phyloP scores from a whole-genome alignment of 345 rosid genomes.

The Euphorbia tirucalli region DNA sequence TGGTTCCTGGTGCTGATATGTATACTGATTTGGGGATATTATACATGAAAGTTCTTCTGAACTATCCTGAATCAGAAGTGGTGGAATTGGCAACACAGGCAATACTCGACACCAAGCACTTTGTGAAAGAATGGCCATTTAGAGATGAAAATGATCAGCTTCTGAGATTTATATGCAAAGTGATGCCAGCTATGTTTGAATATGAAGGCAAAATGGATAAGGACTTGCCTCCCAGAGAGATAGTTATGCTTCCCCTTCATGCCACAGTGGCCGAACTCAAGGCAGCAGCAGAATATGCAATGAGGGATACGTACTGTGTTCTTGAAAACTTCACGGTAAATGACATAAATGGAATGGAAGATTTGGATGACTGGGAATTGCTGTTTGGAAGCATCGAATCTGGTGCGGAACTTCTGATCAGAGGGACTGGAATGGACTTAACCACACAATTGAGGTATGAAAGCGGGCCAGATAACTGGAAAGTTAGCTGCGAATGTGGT shows the following conservation, averaged over 20 bases:
- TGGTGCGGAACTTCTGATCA: slow-evolving; percentile 47
- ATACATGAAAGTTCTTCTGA: slow-evolving; percentile 51
- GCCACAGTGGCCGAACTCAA: slow-evolving; percentile 69
- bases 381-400: slow-evolving; percentile 51
- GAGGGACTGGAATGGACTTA: slow-evolving; percentile 50
- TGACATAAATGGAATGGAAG: slow-evolving; percentile 47
- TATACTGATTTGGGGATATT: slow-evolving; percentile 51
- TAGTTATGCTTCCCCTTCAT: slow-evolving; percentile 52
- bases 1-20: slow-evolving; percentile 47
- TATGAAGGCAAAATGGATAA: slow-evolving; percentile 21
- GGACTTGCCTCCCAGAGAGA: slow-evolving; percentile 53
- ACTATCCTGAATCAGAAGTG: slow-evolving; percentile 51
- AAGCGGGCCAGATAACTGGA: slow-evolving; percentile 78
- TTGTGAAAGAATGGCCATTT: slow-evolving; percentile 72
- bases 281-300: slow-evolving; percentile 49
- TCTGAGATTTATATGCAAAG: slow-evolving; percentile 53
- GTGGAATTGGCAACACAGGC: slow-evolving; percentile 48
- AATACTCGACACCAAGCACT: slow-evolving; percentile 71
- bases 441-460: slow-evolving; percentile 43
- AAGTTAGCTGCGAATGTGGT: slow-evolving; percentile 69
- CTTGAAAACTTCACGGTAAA: slow-evolving; percentile 50
- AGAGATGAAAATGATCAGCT: slow-evolving; percentile 44
- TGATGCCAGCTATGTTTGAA: slow-evolving; percentile 38
- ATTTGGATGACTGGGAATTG: slow-evolving; percentile 43
- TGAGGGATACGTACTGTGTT: slow-evolving; percentile 68